Conservation (phyloP, 2,329 filamentous ascomycete species). For the Rhinocladiella mackenziei region DNA sequence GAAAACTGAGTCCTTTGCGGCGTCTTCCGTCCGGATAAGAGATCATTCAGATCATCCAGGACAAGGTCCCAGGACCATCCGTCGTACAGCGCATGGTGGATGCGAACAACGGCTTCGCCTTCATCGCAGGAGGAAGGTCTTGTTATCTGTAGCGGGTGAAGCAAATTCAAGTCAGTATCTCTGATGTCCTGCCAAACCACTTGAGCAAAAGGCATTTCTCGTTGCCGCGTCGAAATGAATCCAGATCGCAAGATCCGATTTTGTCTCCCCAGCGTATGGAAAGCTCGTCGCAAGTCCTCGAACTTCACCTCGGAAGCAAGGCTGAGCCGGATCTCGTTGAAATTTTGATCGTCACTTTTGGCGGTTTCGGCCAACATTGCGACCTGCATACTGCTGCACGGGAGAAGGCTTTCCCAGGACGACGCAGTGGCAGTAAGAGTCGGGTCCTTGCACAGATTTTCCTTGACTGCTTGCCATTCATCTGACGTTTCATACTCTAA, state of each 20-base stretch:
- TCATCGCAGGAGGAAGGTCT: slow-evolving; percentile 8
- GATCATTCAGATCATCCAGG: slow-evolving; percentile 58
- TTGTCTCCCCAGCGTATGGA: slow-evolving; percentile 47
- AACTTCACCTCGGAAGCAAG: slow-evolving; percentile 40
- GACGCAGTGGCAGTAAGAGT: not conserved
- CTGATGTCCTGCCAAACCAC: slow-evolving; percentile 58
- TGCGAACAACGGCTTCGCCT: slow-evolving; percentile 46
- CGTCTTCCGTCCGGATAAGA: slow-evolving; percentile 42
- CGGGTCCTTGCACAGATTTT: not conserved
- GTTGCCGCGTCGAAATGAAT: slow-evolving; percentile 54
- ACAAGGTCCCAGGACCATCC: slow-evolving; percentile 87
- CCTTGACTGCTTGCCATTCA: slow-evolving; percentile 15
- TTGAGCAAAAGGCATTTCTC: slow-evolving; percentile 53
- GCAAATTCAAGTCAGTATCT: slow-evolving; percentile 37
- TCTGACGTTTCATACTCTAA: slow-evolving; percentile 4
- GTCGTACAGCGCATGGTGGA: slow-evolving; percentile 85
- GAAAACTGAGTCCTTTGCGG: slow-evolving; percentile 56
- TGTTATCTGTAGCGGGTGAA: slow-evolving; percentile 57
- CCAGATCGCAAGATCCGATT: slow-evolving; percentile 72
- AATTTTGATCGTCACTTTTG: slow-evolving; percentile 60
- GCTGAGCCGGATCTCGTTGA: slow-evolving; percentile 71
- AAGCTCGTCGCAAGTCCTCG: slow-evolving; percentile 46
- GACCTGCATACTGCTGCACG: slow-evolving; percentile 69
- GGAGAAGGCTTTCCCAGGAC: slow-evolving; percentile 42
- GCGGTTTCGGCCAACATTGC: slow-evolving; percentile 77